Percentiles rank a stretch among this genome's conserved stretches.
Evolutionary conservation across 257 asterid species (phyloP).

Genomic region (Agastache rugosa): DNA sequence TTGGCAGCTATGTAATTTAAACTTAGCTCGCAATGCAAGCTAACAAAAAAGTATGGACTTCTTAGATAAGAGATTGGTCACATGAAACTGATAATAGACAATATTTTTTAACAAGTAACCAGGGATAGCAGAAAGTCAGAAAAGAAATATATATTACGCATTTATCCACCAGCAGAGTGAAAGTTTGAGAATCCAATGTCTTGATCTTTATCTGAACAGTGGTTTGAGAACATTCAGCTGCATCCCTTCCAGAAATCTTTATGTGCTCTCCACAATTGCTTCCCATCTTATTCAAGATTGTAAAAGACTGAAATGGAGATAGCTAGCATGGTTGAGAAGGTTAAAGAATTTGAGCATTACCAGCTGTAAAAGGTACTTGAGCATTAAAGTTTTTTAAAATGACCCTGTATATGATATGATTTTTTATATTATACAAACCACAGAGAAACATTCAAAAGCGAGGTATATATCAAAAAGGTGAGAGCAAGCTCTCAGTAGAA

Average conservation of each 20-base stretch:
- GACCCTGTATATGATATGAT: not conserved
- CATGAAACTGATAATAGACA: constrained; percentile 19
- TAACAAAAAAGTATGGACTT: not conserved
- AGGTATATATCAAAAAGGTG: not conserved
- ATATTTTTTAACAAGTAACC: constrained; percentile 19
- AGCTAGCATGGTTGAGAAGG: constrained; percentile 13
- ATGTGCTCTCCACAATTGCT: constrained; percentile 51
- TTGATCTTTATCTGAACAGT: constrained; percentile 94
- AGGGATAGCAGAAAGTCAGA: constrained; percentile 12
- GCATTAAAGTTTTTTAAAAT: not conserved
- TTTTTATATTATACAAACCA: constrained; percentile 1
- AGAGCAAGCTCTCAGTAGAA: not conserved
- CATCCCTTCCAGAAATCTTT: constrained; percentile 47
- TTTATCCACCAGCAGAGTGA: constrained; percentile 85
- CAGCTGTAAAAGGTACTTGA: constrained; percentile 16
- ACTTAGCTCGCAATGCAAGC: constrained; percentile 7
- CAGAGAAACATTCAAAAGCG: not conserved
- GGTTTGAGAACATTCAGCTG: constrained; percentile 70
- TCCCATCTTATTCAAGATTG: constrained; percentile 57
- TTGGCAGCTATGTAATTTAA: constrained; percentile 11
- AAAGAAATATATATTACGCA: constrained; percentile 51
- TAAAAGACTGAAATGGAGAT: constrained; percentile 39
- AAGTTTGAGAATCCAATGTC: constrained; percentile 86
- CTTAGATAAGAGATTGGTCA: constrained; percentile 4
- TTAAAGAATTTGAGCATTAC: constrained; percentile 9